Evolutionary conservation across 176 grass and related monocot species (phyloP).

Genomic region (Alloteropsis semialata): DNA sequence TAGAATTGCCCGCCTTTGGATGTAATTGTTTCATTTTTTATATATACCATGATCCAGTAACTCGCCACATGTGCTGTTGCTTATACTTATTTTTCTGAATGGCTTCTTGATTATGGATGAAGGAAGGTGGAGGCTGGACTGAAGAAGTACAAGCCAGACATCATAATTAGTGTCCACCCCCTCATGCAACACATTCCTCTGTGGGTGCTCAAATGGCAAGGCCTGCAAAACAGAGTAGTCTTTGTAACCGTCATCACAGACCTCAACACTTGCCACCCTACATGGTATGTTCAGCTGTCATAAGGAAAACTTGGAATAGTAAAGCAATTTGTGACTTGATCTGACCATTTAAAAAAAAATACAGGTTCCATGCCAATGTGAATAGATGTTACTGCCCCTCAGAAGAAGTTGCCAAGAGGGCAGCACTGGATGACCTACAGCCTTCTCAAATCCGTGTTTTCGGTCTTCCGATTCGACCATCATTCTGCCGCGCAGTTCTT

Average conservation of each 20-base stretch:
- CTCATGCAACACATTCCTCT: slow-evolving; percentile 99
- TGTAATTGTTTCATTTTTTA: not conserved
- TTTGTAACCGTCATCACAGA: slow-evolving; percentile 96
- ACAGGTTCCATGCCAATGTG: slow-evolving; percentile 90
- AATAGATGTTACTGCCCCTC: slow-evolving; percentile 99
- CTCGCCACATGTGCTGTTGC: not conserved
- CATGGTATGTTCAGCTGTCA: slow-evolving; percentile 52
- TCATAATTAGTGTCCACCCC: slow-evolving; percentile 98
- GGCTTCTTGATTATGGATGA: slow-evolving; percentile 46
- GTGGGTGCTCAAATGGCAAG: slow-evolving; percentile 99
- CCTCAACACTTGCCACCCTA: slow-evolving; percentile 95
- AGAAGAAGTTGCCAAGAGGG: slow-evolving; percentile 93
- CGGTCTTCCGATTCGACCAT: slow-evolving; percentile 91
- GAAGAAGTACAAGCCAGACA: slow-evolving; percentile 99
- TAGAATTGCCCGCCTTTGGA: not conserved
- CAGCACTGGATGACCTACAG: slow-evolving; percentile 73
- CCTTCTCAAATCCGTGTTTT: slow-evolving; percentile 81
- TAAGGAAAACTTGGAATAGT: not conserved
- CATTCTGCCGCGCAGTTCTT: slow-evolving; percentile 88
- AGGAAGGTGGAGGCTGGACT: slow-evolving; percentile 98
- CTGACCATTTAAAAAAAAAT: not conserved
- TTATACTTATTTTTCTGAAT: slow-evolving; percentile 3
- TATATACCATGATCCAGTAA: not conserved
- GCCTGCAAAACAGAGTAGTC: slow-evolving; percentile 77
- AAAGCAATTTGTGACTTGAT: not conserved